Evolutionary conservation across 345 rosid species (phyloP), one percentile per base, ranked within the genome.

Genomic region (Camelina sativa): DNA sequence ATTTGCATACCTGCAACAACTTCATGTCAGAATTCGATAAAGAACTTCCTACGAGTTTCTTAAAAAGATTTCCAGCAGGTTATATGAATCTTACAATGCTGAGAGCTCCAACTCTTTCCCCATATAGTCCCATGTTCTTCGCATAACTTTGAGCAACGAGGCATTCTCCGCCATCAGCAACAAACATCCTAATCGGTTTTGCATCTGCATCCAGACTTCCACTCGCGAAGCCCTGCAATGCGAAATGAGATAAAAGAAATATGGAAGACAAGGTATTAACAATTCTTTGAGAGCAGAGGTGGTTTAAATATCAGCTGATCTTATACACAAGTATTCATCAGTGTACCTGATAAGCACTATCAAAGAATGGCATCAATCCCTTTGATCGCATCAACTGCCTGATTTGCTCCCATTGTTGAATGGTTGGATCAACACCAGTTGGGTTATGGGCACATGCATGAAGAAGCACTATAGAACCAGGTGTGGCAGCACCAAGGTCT

Each of bases 381-480:
- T 85, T 92, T 11, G 92, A 87, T 47, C 97, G 89, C 53, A 91
- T 89, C 83, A 87, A 62, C 82, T 75, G 76, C 83, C 96, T 83
- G 80, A 94, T 91, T 69, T 82, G 87, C 81, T 87, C 97, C 97
- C 97, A 90, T 69, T 95, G 97, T 80, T 90, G 80, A 83, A 81
- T 71, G 69, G 90, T 92, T 62, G 97, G 97, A 85, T 95, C 99
- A 67, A 91, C 93, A 46, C 97, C 99, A 22, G 97, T 91, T 20
- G 99, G 98, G 80, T 94, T 94, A 76, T 93, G 98, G 61, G 98
- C 98, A 84, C 98, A 93, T 15, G 98, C 98, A 85, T 93, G 97
- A 60, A 93, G 97, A 46, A 93, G 97, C 41, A 93, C 88, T 57
- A 91, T 77, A 67, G 98, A 84, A 70, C 98, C 96, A 44, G 88